Conservation (phyloP, 257 asterid genomes). For the Capsicum pubescens region DNA sequence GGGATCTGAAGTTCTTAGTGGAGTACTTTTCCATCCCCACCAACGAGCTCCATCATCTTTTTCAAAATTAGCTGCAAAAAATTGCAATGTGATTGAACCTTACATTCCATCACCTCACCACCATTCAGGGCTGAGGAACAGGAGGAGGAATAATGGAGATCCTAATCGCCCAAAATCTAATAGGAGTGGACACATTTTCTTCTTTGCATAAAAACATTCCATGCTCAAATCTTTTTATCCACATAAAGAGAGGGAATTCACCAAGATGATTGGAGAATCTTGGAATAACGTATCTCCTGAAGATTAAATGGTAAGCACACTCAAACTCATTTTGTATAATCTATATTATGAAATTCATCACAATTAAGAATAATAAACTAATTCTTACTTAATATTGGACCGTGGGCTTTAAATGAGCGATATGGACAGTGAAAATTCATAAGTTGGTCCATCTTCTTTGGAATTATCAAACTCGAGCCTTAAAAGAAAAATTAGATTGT, state of each 20-base stretch:
- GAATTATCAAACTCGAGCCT: no score
- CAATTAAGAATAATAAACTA: no score
- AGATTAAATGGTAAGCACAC: conserved; percentile 50
- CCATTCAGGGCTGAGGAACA: conserved; percentile 33
- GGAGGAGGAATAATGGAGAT: conserved; percentile 48
- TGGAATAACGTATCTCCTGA: conserved; percentile 67
- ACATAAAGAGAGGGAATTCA: conserved; percentile 67
- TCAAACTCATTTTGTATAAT: no score
- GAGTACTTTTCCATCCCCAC: conserved; percentile 72
- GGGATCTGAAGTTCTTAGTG: conserved; percentile 63
- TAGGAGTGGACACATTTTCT: conserved; percentile 78
- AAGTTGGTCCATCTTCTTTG: no score
- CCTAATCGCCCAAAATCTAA: conserved; percentile 71
- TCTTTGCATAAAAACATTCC: conserved; percentile 53
- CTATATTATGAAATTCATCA: no score
- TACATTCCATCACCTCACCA: conserved; percentile 35
- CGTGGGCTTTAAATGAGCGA: no score
- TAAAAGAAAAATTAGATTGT: no score
- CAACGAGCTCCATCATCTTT: neutral
- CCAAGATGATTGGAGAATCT: conserved; percentile 70
- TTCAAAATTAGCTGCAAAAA: neutral
- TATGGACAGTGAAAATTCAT: no score
- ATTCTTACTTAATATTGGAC: no score
- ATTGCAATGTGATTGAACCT: conserved; percentile 49
- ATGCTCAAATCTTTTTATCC: conserved; percentile 57